Base-by-base conservation (phyloP, 306 rosid species). In the Pyrus bretschneideri region DNA sequence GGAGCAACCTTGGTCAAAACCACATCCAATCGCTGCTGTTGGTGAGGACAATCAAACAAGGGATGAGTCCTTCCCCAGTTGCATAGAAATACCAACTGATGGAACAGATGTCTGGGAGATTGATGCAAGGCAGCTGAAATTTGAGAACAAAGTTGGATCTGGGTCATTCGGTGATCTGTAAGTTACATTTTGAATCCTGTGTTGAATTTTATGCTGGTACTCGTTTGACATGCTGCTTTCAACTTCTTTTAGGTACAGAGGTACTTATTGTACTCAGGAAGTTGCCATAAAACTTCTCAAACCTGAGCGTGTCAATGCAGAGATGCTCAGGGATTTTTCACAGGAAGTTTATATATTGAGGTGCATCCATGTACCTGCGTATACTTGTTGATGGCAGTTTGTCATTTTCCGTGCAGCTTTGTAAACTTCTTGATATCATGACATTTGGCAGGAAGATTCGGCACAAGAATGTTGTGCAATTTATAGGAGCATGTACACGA, bases 341-440 rank as follows among this genome's bases (percentile, higher is more conserved):
- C 99, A 96, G 84, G 99, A 96, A 89, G 99, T 96, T 75, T 96
- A 92, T 83, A 96, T 96, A 78, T 86, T 96, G 98, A 96, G 98
- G 96, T 92, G 83, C 74, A 93, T 86, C 77, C 81, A 45, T 73
- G 66, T 55, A 65, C 76, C 77, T 73, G 67, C 64, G 30, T 69
- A 23, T 69, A 67, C 70, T 83, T 59, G 30, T 58, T 49, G 66
- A 75, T 46, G 65, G 64, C 69, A 79, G 63, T 64, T 81, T 81
- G 73, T 67, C 77, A 15, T 70, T 77, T 70, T 44, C 14, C 21
- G 3, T 15, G 30, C 30, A 21, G 21, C 5, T 46, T 73, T 74
- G 9, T 18, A 45, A 45, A 68, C 72, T 77, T 76, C 67, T 77
- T 52, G 65, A 57, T 67, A 77, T 59, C 58, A 57, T 72, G 55